Percentiles rank a stretch among this genome's conserved stretches.
Conservation (phyloP, 2,329 filamentous ascomycete species). For the Exophiala viscosa region DNA sequence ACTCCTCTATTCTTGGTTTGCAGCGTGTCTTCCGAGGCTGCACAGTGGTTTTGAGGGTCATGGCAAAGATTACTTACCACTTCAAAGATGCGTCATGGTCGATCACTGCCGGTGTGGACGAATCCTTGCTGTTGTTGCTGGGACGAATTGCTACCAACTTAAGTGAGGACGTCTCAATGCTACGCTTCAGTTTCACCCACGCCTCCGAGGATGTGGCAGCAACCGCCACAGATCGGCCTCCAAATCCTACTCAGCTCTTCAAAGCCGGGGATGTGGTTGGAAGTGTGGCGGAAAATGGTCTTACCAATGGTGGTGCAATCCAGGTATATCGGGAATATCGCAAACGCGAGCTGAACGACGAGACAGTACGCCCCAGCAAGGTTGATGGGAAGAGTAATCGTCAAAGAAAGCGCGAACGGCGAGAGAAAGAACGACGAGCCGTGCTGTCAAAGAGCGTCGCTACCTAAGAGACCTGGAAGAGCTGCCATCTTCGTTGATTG, state of each 20-base stretch:
- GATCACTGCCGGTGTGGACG: too few relatives aligned
- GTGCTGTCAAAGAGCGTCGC: too few relatives aligned
- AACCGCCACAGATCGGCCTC: neutral
- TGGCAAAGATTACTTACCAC: too few relatives aligned
- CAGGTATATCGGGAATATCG: neutral
- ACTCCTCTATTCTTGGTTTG: too few relatives aligned
- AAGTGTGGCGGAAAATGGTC: constrained; percentile 7
- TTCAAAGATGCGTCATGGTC: neutral
- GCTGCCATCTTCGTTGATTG: too few relatives aligned
- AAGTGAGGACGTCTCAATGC: neutral
- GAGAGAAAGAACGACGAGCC: too few relatives aligned
- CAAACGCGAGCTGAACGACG: neutral
- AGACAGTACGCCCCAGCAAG: too few relatives aligned
- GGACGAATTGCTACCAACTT: neutral
- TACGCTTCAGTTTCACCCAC: constrained; percentile 1
- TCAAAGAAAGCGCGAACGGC: too few relatives aligned
- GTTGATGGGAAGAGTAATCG: too few relatives aligned
- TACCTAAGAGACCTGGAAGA: too few relatives aligned
- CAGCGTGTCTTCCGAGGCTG: too few relatives aligned
- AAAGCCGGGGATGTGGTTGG: neutral
- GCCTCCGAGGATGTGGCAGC: neutral
- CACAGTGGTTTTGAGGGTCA: too few relatives aligned
- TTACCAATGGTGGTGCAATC: neutral
- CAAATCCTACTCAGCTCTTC: constrained; percentile 5
- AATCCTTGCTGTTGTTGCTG: neutral